phyloP scores from a whole-genome alignment of 805 yeast species.

The Saccharomycopsis sp. region DNA sequence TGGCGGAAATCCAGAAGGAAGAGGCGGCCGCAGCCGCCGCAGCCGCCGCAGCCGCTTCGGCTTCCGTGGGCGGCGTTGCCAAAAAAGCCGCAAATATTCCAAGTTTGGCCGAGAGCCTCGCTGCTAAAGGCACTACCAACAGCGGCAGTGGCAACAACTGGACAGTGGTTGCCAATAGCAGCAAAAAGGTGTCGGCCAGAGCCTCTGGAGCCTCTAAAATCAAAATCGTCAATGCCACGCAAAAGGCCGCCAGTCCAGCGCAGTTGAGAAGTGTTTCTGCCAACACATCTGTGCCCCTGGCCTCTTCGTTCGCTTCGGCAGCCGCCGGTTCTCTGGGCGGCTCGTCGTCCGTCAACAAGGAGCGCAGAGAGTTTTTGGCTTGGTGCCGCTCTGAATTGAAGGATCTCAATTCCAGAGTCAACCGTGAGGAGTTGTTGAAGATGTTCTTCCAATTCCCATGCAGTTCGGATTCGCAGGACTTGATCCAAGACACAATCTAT shows the following conservation, averaged over 20 bases:
- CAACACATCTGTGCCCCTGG: conserved; percentile 29
- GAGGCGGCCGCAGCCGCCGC: conserved; percentile 32
- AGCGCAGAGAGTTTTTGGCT: conserved; percentile 54
- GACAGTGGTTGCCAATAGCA: conserved; percentile 25
- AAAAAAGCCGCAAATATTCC: conserved; percentile 4
- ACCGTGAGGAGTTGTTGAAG: conserved; percentile 69
- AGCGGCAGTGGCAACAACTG: conserved; percentile 31
- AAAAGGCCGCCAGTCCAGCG: conserved; percentile 21
- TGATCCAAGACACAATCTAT: conserved; percentile 88
- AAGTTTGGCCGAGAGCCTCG: conserved; percentile 9
- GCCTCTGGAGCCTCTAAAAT: background rate
- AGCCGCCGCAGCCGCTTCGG: conserved; percentile 23
- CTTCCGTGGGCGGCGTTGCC: conserved; percentile 24
- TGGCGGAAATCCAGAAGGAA: conserved; percentile 58
- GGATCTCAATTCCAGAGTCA: conserved; percentile 66
- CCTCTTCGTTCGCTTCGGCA: conserved; percentile 16
- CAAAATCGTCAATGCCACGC: conserved; percentile 9
- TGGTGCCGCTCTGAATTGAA: conserved; percentile 69
- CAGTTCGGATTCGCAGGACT: conserved; percentile 68
- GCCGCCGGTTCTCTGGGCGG: conserved; percentile 31
- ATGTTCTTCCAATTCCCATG: conserved; percentile 76
- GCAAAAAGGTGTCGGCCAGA: conserved; percentile 22
- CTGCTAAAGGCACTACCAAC: conserved; percentile 22
- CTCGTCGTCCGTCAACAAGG: conserved; percentile 28
- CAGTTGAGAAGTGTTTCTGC: conserved; percentile 25